Evolutionary conservation across 768 basidiomycete species (phyloP), one percentile per base, ranked within the genome.

Genomic region (Tulasnella sp.): DNA sequence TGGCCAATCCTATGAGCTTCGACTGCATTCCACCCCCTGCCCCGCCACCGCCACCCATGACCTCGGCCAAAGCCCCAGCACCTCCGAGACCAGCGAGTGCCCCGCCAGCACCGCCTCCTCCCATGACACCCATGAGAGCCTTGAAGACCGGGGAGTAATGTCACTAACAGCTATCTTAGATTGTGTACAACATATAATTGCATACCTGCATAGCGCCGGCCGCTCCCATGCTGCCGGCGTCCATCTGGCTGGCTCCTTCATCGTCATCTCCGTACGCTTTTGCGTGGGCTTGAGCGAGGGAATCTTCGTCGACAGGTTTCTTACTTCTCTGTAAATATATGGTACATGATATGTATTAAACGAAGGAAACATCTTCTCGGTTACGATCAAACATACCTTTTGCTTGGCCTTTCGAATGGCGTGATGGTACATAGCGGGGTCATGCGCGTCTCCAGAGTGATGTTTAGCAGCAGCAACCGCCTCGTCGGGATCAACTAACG

Each of bases 1-100:
- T 90, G 3, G 92, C 91, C 70, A 90, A 70, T 66, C 85, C 85
- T 70, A 94, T 82, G 61, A 93, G 73, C 69, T 92, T 58, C 25
- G 50, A 43, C 25, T 51, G 21, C 55, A 53, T 58, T 5, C 43
- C 52, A 22, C 27, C 46, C 5, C 60, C 38, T 22, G 15, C 10
- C 1, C 22, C 25, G 25, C 48, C 49, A 5, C 22, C 27, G 17
- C 57, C 46, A 22, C 30, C 43, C 25, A 59, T 4, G 29, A 21
- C 2, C 22, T 49, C 66, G 71, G 87, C 83, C 34, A 38, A 38
- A 5, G 34, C 34, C 7, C 34, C 34, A 15, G 34, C 34, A 38
- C 34, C 34, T 15, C 34, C 34, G 7, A 38, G 34, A 15, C 34
- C 34, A 2, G 49, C n/a, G 15, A 19, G 17, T 1, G 31, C 53